These are phyloP conservation scores for Vitis labrusca DNA, from an alignment of 164 flowering plant genomes.

Conservation along the genomic window DNA sequence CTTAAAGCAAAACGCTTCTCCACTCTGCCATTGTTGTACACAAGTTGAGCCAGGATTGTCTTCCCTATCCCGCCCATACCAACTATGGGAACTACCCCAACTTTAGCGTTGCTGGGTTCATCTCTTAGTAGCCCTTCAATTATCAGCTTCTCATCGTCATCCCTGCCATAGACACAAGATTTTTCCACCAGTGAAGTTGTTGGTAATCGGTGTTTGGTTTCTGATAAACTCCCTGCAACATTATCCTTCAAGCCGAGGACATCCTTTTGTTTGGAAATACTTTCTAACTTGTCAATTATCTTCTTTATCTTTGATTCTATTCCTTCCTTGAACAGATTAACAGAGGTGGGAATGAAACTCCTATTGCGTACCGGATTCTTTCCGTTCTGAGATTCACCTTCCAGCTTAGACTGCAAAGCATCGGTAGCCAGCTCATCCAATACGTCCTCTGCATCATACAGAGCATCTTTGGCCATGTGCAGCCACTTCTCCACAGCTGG, in stretches of 20 bases:
- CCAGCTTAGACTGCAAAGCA: slow-evolving; percentile 4
- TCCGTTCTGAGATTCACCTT: not conserved
- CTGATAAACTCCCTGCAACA: not conserved
- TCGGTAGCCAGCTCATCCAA: slow-evolving; percentile 20
- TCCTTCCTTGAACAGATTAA: slow-evolving; percentile 3
- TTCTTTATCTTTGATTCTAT: not conserved
- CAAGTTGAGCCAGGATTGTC: slow-evolving; percentile 13
- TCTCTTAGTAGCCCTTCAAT: not conserved
- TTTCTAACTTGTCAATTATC: slow-evolving; percentile 10
- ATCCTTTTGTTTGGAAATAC: slow-evolving; percentile 16
- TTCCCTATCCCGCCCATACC: slow-evolving; percentile 21
- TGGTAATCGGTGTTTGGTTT: not conserved
- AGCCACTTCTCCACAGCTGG: slow-evolving; percentile 13
- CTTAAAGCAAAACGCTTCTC: not conserved
- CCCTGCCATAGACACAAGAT: slow-evolving; percentile 11
- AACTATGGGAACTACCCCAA: slow-evolving; percentile 10
- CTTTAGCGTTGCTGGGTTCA: not conserved
- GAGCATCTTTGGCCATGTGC: not conserved
- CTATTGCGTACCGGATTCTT: not conserved
- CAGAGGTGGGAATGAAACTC: slow-evolving; percentile 1
- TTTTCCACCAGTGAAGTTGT: slow-evolving; percentile 11
- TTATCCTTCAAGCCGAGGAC: slow-evolving; percentile 8
- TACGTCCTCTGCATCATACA: slow-evolving; percentile 17
- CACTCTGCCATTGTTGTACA: slow-evolving; percentile 14
- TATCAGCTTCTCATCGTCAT: not conserved